Conservation (phyloP, 306 rosid genomes). For the Vigna mungo region DNA sequence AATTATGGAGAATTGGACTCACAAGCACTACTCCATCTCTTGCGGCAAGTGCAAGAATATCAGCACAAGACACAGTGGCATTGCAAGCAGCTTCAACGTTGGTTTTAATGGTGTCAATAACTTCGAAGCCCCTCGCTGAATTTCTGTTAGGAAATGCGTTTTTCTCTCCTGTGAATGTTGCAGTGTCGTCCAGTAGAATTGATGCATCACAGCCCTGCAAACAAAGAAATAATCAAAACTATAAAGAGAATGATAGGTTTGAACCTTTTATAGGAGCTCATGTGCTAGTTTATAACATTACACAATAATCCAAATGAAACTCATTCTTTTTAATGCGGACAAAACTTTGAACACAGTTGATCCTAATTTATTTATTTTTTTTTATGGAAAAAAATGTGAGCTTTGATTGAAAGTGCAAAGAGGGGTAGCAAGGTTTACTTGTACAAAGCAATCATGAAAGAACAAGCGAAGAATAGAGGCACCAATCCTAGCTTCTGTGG, state of each 20-base stretch:
- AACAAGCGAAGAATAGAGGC: slow-evolving; percentile 89
- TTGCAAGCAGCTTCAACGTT: slow-evolving; percentile 76
- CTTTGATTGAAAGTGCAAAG: neutral
- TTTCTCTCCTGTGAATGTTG: slow-evolving; percentile 72
- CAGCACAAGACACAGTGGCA: slow-evolving; percentile 81
- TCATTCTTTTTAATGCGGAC: no score
- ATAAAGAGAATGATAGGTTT: no score
- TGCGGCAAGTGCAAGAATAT: slow-evolving; percentile 84
- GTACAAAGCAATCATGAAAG: slow-evolving; percentile 92
- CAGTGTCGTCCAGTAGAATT: slow-evolving; percentile 69
- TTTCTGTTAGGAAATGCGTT: slow-evolving; percentile 67
- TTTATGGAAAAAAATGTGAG: no score
- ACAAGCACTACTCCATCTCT: slow-evolving; percentile 72
- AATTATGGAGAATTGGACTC: slow-evolving; percentile 3
- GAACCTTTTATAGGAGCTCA: no score
- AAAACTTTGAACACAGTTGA: no score
- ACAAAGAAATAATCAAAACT: neutral
- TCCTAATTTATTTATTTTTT: no score
- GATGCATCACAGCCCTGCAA: slow-evolving; percentile 83
- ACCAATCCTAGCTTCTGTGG: slow-evolving; percentile 58
- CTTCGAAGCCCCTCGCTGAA: slow-evolving; percentile 74
- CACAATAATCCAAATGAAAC: no score
- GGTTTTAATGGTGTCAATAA: slow-evolving; percentile 73
- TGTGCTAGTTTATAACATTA: no score
- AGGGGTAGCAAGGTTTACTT: slow-evolving; percentile 45